phyloP scores from a whole-genome alignment of 1,284 basidiomycete genomes.

The Marasmius fiardii region DNA sequence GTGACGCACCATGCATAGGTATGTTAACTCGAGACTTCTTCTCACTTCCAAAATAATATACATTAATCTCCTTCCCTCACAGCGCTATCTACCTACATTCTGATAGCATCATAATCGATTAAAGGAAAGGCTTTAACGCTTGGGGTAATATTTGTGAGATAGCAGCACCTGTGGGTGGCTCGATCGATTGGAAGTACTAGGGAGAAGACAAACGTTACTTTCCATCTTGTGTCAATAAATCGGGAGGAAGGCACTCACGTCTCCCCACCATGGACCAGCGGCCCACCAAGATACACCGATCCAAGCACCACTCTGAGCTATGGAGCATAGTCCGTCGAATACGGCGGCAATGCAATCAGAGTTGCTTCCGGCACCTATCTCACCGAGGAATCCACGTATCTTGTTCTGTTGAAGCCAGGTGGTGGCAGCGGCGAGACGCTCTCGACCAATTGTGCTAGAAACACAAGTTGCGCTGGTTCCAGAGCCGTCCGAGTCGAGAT shows the following conservation, averaged over 20 bases:
- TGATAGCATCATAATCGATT: conserved; percentile 23
- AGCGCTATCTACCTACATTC: no score
- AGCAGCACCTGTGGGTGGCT: conserved; percentile 55
- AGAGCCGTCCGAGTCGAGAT: conserved; percentile 64
- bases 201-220: conserved; percentile 8
- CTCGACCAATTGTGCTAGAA: conserved; percentile 54
- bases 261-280: conserved; percentile 61
- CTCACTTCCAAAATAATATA: no score
- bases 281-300: conserved; percentile 50
- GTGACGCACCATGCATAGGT: no score
- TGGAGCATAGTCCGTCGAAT: conserved; percentile 51
- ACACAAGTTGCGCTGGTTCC: conserved; percentile 56
- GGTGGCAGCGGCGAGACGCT: conserved; percentile 54
- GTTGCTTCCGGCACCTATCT: conserved; percentile 60
- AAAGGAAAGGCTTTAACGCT: conserved; percentile 54
- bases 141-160: conserved; percentile 52
- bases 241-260: conserved; percentile 34
- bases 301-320: conserved; percentile 61
- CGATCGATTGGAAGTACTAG: conserved; percentile 62
- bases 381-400: conserved; percentile 63
- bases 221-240: neutral
- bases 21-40: no score
- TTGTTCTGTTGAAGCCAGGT: conserved; percentile 56
- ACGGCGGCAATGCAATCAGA: conserved; percentile 37
- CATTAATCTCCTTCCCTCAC: no score